These are phyloP conservation scores for Monotropa hypopitys DNA, from an alignment of 179 eudicot species.

Conservation along the genomic window DNA sequence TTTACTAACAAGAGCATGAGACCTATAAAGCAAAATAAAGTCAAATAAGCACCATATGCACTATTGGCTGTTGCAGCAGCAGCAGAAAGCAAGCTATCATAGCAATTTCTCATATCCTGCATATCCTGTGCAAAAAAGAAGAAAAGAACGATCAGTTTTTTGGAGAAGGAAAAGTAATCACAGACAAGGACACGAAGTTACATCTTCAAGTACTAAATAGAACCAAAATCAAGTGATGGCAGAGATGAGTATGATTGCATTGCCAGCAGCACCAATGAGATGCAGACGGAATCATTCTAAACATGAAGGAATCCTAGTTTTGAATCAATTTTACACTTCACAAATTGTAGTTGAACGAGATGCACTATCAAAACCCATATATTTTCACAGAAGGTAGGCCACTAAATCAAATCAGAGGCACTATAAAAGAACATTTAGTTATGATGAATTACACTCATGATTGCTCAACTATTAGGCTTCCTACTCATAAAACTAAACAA, in stretches of 20 bases:
- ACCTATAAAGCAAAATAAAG: neutral
- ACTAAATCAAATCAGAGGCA: neutral
- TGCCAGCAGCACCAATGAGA: neutral
- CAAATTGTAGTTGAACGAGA: neutral
- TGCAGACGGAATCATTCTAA: neutral
- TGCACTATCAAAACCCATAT: neutral
- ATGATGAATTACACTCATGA: neutral
- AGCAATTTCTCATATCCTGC: slow-evolving; percentile 81
- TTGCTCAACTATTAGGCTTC: neutral
- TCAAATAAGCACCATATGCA: slow-evolving; percentile 52
- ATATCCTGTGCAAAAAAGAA: slow-evolving; percentile 49
- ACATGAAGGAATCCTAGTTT: neutral
- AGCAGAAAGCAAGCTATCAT: slow-evolving; percentile 82
- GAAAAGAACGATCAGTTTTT: slow-evolving; percentile 3
- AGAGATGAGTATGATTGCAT: neutral
- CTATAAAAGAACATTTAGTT: neutral
- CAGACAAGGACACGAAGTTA: neutral
- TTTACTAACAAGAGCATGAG: neutral
- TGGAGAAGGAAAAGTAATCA: neutral
- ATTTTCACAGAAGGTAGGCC: neutral
- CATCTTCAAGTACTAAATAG: neutral
- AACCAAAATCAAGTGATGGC: neutral
- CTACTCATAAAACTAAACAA: neutral
- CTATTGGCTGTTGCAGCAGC: slow-evolving; percentile 95
- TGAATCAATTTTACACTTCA: neutral